Evolutionary conservation across 2,329 filamentous ascomycete genomes (phyloP).

Genomic region (Fusarium solani-melongenae): DNA sequence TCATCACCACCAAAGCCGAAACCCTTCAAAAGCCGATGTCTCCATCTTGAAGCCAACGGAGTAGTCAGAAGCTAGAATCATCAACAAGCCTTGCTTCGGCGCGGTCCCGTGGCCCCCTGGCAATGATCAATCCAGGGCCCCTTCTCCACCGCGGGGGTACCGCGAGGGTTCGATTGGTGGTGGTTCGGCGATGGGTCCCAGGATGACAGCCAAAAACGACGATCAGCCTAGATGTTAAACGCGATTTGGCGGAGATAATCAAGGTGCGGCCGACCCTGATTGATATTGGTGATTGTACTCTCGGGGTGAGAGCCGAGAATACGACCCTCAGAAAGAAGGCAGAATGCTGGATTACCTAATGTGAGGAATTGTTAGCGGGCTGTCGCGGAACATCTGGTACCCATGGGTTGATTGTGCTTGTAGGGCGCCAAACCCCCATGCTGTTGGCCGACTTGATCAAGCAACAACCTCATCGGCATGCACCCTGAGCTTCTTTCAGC

Average conservation of each 20-base stretch:
- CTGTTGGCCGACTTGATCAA: neutral
- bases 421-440: neutral
- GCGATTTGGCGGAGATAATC: neutral
- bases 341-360: neutral
- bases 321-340: neutral
- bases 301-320: neutral
- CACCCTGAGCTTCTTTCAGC: neutral
- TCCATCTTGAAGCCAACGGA: neutral
- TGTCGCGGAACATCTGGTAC: neutral
- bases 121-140: constrained; percentile 3
- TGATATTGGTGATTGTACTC: neutral
- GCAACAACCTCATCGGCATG: neutral
- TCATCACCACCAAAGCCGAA: neutral
- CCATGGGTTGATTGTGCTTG: neutral
- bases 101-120: neutral
- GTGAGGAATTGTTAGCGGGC: neutral
- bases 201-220: neutral
- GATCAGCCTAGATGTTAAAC: neutral
- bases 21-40: neutral
- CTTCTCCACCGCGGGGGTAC: constrained; percentile 1
- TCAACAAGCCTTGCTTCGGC: neutral
- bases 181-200: neutral
- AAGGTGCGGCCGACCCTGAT: neutral
- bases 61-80: neutral
- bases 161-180: neutral